These are phyloP conservation scores for slime mould (Dictyostelium discoideum) DNA, from an alignment of 78 protist genomes.

Conservation along the genomic window DNA sequence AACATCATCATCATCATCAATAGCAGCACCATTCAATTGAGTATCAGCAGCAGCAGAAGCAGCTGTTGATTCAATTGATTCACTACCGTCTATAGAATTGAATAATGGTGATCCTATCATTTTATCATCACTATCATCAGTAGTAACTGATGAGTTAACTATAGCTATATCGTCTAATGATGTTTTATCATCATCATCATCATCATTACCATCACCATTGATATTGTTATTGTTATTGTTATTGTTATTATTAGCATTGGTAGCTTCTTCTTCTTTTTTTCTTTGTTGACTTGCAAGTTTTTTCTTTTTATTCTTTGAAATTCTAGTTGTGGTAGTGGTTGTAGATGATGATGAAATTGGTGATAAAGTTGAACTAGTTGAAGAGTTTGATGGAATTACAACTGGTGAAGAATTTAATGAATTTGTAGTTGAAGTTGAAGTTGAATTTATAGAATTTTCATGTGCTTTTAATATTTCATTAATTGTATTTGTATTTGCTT, in stretches of 20 bases:
- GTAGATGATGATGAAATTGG: neutral
- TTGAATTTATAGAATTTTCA: neutral
- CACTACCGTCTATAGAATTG: neutral
- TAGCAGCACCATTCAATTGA: neutral
- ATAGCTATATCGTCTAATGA: neutral
- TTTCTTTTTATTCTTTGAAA: slow-evolving; percentile 26
- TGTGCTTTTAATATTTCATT: slow-evolving; percentile 9
- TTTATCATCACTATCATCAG: slow-evolving; percentile 1
- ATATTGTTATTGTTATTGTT: neutral
- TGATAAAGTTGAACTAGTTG: neutral
- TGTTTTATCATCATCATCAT: neutral
- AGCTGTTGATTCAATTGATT: neutral
- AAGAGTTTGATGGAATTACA: neutral
- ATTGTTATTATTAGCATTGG: neutral
- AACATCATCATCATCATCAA: too few relatives aligned
- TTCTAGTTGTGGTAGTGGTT: neutral
- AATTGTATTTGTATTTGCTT: neutral
- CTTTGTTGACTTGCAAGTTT: neutral
- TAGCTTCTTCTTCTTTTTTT: slow-evolving; percentile 1
- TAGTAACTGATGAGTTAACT: neutral
- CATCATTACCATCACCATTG: neutral
- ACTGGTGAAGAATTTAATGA: neutral
- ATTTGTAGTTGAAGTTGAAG: neutral
- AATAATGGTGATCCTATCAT: neutral
- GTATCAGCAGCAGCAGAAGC: neutral